A percentile compares a stretch with the other conserved stretches of the same genome.
phyloP scores from a whole-genome alignment of 257 asterid genomes.

The Solanum tacnaense region DNA sequence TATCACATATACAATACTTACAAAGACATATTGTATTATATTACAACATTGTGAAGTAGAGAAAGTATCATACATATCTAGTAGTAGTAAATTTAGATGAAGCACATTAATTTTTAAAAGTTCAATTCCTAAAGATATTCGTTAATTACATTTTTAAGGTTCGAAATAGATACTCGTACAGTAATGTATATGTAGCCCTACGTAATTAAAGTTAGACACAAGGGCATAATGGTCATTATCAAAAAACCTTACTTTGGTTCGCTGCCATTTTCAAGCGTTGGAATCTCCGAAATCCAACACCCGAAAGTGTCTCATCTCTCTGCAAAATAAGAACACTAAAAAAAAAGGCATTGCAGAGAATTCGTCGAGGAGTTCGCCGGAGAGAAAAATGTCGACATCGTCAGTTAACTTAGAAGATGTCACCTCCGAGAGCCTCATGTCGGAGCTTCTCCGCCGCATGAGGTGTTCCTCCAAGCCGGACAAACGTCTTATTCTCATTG shows the following conservation, averaged over 20 bases:
- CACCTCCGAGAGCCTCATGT: slow-evolving; percentile 60
- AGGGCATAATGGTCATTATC: not conserved
- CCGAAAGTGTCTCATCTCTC: not conserved
- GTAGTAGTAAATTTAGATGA: not conserved
- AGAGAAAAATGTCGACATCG: not conserved
- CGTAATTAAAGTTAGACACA: not conserved
- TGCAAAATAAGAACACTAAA: not conserved
- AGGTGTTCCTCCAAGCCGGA: slow-evolving; percentile 70
- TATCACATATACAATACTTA: not conserved
- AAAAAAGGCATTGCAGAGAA: not conserved
- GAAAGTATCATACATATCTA: too few relatives aligned
- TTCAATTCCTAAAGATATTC: too few relatives aligned
- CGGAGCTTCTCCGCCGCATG: slow-evolving; percentile 85
- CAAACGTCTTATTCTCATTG: slow-evolving; percentile 85
- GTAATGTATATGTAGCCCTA: not conserved
- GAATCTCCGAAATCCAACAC: not conserved
- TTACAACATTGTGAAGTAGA: too few relatives aligned
- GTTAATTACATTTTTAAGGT: not conserved
- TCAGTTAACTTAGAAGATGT: slow-evolving; percentile 47
- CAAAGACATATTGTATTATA: too few relatives aligned
- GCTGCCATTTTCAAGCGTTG: not conserved
- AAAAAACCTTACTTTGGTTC: not conserved
- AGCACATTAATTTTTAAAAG: not conserved
- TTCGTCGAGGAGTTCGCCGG: not conserved
- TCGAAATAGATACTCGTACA: not conserved